Evolutionary conservation across 305 asterid species (phyloP), one percentile per base, ranked within the genome.

Genomic region (Solanum hybrid): DNA sequence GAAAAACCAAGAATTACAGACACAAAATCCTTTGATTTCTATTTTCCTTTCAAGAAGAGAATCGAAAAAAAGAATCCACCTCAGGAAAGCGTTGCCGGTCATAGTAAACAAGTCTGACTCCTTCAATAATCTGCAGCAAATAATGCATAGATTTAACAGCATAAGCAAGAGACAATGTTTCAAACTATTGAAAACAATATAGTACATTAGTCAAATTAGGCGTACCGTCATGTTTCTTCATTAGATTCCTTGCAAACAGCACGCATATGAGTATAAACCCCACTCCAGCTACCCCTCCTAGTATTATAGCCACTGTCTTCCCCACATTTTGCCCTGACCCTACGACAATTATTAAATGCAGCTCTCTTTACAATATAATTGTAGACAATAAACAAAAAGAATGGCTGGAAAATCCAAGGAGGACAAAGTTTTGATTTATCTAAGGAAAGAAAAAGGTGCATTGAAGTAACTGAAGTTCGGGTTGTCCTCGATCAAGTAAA

Each of bases 271-370:
- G 95, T 89, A 96, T 89, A 92, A 96, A 94, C 71, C 97, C 99
- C 82, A 95, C 98, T 40, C 96, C 97, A 29, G 98, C 98, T 87
- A 97, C 98, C 90, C 98, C 99, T 94, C 99, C 99, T 80, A 95
- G 51, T 91, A 96, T 96, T 72, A 96, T 95, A 66, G 99, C 99
- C 92, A 96, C 95, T 0, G 99, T 96, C 88, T 95, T 96, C 86
- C 97, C 98, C 75, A 95, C 94, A 91, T 90, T 94, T 89, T 94
- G 94, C 91, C 96, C 95, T 82, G 95, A 86, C 85, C 97, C 98
- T 96, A 31, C 31, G 7, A 89, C 35, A 92, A 90, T 87, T 89
- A 82, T 92, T 91, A 93, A 64, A 86, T 85, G 88, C 92, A 92
- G 86, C 88, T 89, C 81, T 80, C 90, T 90, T 40, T 69, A 90